phyloP scores from a whole-genome alignment of 768 basidiomycete species.

The Rhodotorula sphaerocarpa region DNA sequence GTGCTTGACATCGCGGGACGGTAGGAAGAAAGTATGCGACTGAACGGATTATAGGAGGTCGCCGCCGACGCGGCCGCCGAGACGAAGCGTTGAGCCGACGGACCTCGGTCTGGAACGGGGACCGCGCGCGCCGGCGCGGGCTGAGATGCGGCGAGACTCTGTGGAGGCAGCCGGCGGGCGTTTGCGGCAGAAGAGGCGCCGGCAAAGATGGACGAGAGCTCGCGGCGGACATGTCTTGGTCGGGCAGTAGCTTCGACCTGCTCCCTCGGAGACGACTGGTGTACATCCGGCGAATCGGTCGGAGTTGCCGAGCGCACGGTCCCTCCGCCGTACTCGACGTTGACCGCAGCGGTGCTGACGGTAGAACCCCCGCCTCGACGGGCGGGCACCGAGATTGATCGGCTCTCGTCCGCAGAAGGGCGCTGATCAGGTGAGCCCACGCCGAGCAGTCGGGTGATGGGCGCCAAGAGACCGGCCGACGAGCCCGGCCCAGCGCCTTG shows the following conservation, averaged over 20 bases:
- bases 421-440: too few relatives aligned
- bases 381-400: background rate
- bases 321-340: constrained; percentile 73
- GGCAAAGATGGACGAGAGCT: constrained; percentile 80
- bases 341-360: constrained; percentile 84
- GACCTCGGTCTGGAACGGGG: too few relatives aligned
- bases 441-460: constrained; percentile 40
- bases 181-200: constrained; percentile 54
- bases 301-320: constrained; percentile 23
- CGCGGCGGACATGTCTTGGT: constrained; percentile 32
- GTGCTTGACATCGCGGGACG: constrained; percentile 51
- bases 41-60: constrained; percentile 22
- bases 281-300: background rate
- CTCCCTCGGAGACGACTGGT: background rate
- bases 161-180: too few relatives aligned
- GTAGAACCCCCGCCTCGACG: constrained; percentile 64
- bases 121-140: too few relatives aligned
- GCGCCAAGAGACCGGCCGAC: constrained; percentile 38
- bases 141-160: too few relatives aligned
- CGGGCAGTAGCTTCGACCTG: background rate
- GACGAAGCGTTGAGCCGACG: background rate
- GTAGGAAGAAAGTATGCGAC: constrained; percentile 20
- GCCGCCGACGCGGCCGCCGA: background rate
- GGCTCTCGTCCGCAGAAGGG: constrained; percentile 4
- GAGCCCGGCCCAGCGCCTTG: too few relatives aligned